phyloP scores from a whole-genome alignment of 1,139 yeast genomes.

The Candida dubliniensis region DNA sequence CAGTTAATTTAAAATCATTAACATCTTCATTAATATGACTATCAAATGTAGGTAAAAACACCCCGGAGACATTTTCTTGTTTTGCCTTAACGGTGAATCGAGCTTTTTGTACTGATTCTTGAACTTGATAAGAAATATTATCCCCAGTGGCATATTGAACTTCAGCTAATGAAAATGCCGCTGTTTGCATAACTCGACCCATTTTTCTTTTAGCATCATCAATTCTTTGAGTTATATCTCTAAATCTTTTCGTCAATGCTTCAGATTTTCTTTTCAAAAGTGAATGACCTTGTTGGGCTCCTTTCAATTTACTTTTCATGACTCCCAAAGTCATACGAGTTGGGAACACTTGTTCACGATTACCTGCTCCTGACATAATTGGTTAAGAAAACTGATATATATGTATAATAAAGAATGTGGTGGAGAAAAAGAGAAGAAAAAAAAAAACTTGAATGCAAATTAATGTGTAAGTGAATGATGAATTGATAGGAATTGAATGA shows the following conservation, averaged over 20 bases:
- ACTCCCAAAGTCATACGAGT: slow-evolving; percentile 95
- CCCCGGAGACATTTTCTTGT: slow-evolving; percentile 97
- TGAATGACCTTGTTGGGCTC: slow-evolving; percentile 96
- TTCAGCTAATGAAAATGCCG: slow-evolving; percentile 95
- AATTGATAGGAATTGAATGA: too few species aligned
- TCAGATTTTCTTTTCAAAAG: slow-evolving; percentile 93
- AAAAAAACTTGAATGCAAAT: too few species aligned
- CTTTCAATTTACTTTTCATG: slow-evolving; percentile 94
- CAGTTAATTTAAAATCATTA: slow-evolving; percentile 94
- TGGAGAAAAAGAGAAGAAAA: background rate
- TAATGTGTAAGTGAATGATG: too few species aligned
- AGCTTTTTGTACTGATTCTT: slow-evolving; percentile 88
- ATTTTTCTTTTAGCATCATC: slow-evolving; percentile 95
- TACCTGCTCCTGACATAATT: slow-evolving; percentile 48
- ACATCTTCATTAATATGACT: slow-evolving; percentile 78
- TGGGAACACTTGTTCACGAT: slow-evolving; percentile 87
- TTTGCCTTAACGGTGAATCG: slow-evolving; percentile 88
- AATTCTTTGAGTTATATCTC: slow-evolving; percentile 91
- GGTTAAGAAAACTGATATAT: background rate
- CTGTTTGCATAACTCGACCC: slow-evolving; percentile 99
- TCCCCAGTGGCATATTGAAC: slow-evolving; percentile 97
- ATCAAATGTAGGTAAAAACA: slow-evolving; percentile 88
- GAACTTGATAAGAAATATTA: slow-evolving; percentile 91
- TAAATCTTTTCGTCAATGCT: slow-evolving; percentile 91
- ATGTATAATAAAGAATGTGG: background rate